phyloP scores from a whole-genome alignment of 2,329 filamentous ascomycete species.

The Penicillium sp. region DNA sequence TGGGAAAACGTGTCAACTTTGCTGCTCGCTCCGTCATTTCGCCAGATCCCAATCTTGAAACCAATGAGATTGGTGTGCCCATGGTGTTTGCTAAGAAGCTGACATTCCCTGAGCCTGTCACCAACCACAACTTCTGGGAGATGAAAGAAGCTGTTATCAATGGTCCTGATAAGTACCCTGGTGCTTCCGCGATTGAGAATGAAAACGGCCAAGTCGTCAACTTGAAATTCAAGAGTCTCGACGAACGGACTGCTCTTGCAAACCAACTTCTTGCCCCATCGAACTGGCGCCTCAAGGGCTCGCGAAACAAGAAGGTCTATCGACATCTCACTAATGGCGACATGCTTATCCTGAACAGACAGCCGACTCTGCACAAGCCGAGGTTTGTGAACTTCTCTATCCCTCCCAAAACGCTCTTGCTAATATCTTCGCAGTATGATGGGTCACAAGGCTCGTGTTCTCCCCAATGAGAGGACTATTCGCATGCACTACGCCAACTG shows the following conservation, averaged over 20 bases:
- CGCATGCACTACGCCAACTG: constrained; percentile 99
- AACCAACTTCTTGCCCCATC: constrained; percentile 91
- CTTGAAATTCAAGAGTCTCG: constrained; percentile 80
- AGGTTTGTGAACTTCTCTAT: background rate
- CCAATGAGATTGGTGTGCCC: constrained; percentile 96
- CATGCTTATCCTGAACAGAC: constrained; percentile 97
- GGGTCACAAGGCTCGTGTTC: constrained; percentile 89
- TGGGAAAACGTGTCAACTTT: constrained; percentile 99
- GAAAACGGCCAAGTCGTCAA: constrained; percentile 92
- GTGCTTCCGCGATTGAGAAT: constrained; percentile 91
- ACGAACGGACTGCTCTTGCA: constrained; percentile 85
- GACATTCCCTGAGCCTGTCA: constrained; percentile 96
- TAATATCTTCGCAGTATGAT: constrained; percentile 65
- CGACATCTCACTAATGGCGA: constrained; percentile 95
- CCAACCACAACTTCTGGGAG: constrained; percentile 94
- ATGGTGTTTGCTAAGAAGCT: constrained; percentile 97
- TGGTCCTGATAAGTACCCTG: constrained; percentile 90
- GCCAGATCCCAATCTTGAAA: constrained; percentile 97
- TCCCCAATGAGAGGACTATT: constrained; percentile 94
- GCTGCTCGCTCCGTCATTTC: constrained; percentile 97
- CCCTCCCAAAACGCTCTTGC: background rate
- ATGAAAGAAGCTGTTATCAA: constrained; percentile 96
- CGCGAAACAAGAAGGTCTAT: constrained; percentile 93
- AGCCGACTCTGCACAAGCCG: constrained; percentile 96
- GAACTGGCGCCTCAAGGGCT: constrained; percentile 71